Percentiles rank a stretch among this genome's conserved stretches.
phyloP scores from a whole-genome alignment of 108 stramenopile species.

The Cyclotella atomus region DNA sequence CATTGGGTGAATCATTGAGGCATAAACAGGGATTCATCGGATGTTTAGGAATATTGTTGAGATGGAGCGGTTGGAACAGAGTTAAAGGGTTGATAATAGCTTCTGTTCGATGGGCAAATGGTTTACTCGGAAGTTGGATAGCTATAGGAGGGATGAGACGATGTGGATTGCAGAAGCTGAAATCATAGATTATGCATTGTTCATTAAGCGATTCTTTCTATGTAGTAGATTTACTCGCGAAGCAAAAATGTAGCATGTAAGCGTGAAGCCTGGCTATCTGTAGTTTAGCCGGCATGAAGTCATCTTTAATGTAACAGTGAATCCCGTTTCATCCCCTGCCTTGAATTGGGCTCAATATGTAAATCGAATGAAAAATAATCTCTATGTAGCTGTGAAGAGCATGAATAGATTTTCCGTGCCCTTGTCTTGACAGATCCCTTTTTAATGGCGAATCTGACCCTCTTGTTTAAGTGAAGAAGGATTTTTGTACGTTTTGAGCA shows the following conservation, averaged over 20 bases:
- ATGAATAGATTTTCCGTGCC: neutral
- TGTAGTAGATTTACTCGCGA: neutral
- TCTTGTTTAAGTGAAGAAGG: neutral
- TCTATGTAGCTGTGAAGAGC: neutral
- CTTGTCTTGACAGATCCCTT: neutral
- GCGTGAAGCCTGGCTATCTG: neutral
- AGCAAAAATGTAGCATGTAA: neutral
- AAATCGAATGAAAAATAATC: neutral
- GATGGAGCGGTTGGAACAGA: constrained; percentile 8
- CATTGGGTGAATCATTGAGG: neutral
- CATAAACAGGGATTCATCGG: neutral
- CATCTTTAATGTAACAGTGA: neutral
- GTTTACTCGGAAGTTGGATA: constrained; percentile 69
- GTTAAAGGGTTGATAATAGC: constrained; percentile 41
- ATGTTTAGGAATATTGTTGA: neutral
- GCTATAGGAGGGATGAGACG: constrained; percentile 82
- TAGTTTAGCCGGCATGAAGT: neutral
- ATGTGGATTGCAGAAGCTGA: constrained; percentile 70
- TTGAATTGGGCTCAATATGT: neutral
- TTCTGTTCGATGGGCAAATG: constrained; percentile 66
- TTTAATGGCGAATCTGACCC: neutral
- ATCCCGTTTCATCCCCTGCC: neutral
- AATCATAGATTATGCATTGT: too few relatives aligned
- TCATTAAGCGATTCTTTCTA: too few relatives aligned
- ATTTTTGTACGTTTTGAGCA: neutral